Conservation (phyloP, 768 basidiomycete species). For the Inosperma sp. region DNA sequence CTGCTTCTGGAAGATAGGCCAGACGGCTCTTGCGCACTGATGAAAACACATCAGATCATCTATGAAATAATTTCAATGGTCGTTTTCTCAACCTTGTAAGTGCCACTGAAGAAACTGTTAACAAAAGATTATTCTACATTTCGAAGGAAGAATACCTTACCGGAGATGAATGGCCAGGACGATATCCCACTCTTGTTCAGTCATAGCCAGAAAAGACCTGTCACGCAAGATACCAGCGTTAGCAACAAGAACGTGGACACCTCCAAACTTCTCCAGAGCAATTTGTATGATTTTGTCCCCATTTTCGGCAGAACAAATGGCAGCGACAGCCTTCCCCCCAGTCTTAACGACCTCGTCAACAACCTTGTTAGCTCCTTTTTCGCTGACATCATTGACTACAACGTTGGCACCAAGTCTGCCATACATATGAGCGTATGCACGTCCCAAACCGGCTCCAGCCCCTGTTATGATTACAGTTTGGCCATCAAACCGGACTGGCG, state of each 20-base stretch:
- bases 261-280: constrained; percentile 82
- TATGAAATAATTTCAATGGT: constrained; percentile 33
- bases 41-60: background rate
- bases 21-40: constrained; percentile 88
- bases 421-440: constrained; percentile 89
- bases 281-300: constrained; percentile 85
- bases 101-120: constrained; percentile 49
- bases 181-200: constrained; percentile 90
- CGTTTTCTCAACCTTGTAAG: constrained; percentile 62
- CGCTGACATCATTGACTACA: constrained; percentile 91
- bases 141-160: constrained; percentile 32
- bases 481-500: constrained; percentile 75
- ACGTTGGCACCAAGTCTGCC: constrained; percentile 92
- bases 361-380: constrained; percentile 76
- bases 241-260: constrained; percentile 81
- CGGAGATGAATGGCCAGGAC: constrained; percentile 86
- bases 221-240: constrained; percentile 95
- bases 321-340: constrained; percentile 84
- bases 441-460: constrained; percentile 90
- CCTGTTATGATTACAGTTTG: constrained; percentile 95
- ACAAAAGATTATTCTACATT: constrained; percentile 1
- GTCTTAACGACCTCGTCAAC: constrained; percentile 83
- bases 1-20: constrained; percentile 96
- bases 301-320: constrained; percentile 85
- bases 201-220: constrained; percentile 87